Percentiles rank a stretch among this genome's conserved stretches.
Conservation (phyloP, 2,329 filamentous ascomycete species). For the Penicillium verrucosum region DNA sequence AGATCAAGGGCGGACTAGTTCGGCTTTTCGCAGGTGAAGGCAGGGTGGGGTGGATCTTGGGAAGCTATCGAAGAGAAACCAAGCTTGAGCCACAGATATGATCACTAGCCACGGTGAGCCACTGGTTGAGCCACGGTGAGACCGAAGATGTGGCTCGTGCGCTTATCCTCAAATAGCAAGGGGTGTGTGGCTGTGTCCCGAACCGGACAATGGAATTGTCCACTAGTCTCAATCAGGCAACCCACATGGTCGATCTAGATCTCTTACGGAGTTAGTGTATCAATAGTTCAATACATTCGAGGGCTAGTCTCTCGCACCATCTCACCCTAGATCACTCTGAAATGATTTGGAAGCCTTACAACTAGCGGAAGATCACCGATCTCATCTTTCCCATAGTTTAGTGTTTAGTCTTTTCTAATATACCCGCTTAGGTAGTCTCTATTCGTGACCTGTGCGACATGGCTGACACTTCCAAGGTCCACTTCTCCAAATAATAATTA, state of each 20-base stretch:
- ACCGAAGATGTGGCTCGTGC: constrained; percentile 23
- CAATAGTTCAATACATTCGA: constrained; percentile 5
- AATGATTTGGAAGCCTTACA: constrained; percentile 19
- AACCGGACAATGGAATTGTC: neutral
- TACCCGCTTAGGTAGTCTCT: neutral
- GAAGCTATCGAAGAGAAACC: constrained; percentile 18
- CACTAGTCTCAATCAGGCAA: neutral
- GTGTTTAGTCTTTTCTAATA: neutral
- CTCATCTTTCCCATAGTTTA: neutral
- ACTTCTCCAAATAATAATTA: neutral
- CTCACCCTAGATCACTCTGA: constrained; percentile 1
- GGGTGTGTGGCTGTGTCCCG: constrained; percentile 14
- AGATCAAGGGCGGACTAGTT: constrained; percentile 29
- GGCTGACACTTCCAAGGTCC: neutral
- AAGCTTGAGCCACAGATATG: constrained; percentile 11
- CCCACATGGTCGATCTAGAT: constrained; percentile 1
- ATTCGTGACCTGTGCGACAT: constrained; percentile 13
- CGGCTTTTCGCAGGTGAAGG: constrained; percentile 12
- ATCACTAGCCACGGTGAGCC: constrained; percentile 19
- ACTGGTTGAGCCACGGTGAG: constrained; percentile 17
- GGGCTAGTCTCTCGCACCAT: constrained; percentile 2
- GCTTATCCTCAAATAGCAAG: constrained; percentile 13
- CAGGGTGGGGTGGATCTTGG: constrained; percentile 18
- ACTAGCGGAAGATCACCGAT: constrained; percentile 4
- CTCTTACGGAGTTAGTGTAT: neutral